phyloP scores from a whole-genome alignment of 495 filamentous ascomycete species.

The Tuber brumale region DNA sequence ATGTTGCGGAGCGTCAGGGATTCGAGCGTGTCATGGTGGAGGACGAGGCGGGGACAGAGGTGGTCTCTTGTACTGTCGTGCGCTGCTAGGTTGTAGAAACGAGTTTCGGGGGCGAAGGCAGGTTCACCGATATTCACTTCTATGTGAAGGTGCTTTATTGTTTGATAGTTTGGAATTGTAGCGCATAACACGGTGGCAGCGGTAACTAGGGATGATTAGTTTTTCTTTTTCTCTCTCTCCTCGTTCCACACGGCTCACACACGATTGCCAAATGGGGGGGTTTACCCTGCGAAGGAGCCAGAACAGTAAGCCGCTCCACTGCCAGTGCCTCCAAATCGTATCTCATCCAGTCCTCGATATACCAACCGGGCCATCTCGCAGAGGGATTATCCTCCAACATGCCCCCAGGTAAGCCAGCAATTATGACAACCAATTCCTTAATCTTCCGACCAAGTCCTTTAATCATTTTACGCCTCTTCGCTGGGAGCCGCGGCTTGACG shows the following conservation, averaged over 20 bases:
- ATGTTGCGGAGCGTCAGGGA: constrained; percentile 38
- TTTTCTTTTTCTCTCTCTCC: not conserved
- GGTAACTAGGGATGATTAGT: constrained; percentile 16
- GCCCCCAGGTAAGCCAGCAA: constrained; percentile 31
- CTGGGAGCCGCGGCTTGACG: constrained; percentile 29
- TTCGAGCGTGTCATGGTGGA: constrained; percentile 31
- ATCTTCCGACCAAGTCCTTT: constrained; percentile 18
- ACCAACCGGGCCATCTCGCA: constrained; percentile 36
- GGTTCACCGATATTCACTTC: constrained; percentile 33
- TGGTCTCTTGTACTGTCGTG: constrained; percentile 36
- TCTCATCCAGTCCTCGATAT: constrained; percentile 39
- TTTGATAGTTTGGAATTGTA: constrained; percentile 35
- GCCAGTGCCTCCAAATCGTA: constrained; percentile 37
- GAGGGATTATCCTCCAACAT: constrained; percentile 35
- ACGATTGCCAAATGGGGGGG: not conserved
- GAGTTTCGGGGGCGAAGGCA: constrained; percentile 32
- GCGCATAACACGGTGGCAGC: constrained; percentile 33
- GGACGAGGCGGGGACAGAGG: constrained; percentile 33
- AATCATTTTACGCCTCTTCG: constrained; percentile 26
- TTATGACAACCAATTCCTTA: constrained; percentile 32
- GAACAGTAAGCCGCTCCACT: constrained; percentile 32
- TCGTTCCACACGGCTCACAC: not conserved
- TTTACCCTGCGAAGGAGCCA: constrained; percentile 38
- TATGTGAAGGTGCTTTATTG: constrained; percentile 37
- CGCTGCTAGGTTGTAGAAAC: constrained; percentile 38